Conservation (phyloP, 148 eudicot species). For the Camellia japonica region DNA sequence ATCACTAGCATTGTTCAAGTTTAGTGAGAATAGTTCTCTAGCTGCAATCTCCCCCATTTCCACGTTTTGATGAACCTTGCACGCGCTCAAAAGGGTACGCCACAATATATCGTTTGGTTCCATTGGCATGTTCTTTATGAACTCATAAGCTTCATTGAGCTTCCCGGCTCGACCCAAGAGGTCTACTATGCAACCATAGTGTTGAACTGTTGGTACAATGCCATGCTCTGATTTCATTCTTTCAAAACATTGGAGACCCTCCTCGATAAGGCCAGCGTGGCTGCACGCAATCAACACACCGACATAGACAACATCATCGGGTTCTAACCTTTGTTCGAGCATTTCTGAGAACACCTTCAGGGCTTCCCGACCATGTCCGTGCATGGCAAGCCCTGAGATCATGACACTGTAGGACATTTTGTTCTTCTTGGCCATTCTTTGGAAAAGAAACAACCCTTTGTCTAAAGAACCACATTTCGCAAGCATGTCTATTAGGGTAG, state of each 20-base stretch:
- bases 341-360: slow-evolving; percentile 36
- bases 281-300: slow-evolving; percentile 53
- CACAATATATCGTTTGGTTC: slow-evolving; percentile 48
- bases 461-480: slow-evolving; percentile 46
- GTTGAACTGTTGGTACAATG: slow-evolving; percentile 41
- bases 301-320: slow-evolving; percentile 45
- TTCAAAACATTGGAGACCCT: slow-evolving; percentile 35
- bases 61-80: slow-evolving; percentile 38
- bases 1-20: slow-evolving; percentile 37
- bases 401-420: slow-evolving; percentile 40
- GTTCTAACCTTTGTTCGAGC: slow-evolving; percentile 40
- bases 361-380: slow-evolving; percentile 37
- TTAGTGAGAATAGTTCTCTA: slow-evolving; percentile 20
- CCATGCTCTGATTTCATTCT: slow-evolving; percentile 38
- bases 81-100: slow-evolving; percentile 45
- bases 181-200: slow-evolving; percentile 52
- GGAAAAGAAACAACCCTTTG: slow-evolving; percentile 36
- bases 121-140: slow-evolving; percentile 38
- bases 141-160: slow-evolving; percentile 39
- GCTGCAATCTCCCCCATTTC: slow-evolving; percentile 42
- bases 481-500: slow-evolving; percentile 59
- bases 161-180: slow-evolving; percentile 47
- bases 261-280: slow-evolving; percentile 40
- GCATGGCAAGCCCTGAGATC: slow-evolving; percentile 53
- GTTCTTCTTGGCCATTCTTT: slow-evolving; percentile 41